A percentile compares a stretch with the other conserved stretches of the same genome.
Conservation (phyloP, 2,329 filamentous ascomycete genomes). For the Dactylellina parvicollis region DNA sequence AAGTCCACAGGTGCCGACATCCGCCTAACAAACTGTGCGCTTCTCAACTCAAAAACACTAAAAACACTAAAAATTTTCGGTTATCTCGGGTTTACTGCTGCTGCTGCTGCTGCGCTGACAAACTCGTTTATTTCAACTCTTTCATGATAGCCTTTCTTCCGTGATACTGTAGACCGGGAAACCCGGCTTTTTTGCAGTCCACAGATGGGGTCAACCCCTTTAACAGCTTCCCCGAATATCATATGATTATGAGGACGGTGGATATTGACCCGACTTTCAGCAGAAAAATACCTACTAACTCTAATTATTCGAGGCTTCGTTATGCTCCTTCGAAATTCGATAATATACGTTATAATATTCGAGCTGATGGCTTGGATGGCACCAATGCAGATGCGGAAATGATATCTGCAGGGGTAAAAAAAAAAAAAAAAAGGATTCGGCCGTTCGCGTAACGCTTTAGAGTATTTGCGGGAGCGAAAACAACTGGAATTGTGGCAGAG, state of each 20-base stretch:
- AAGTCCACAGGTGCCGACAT: neutral
- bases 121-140: neutral
- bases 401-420: constrained; percentile 38
- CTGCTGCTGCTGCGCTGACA: neutral
- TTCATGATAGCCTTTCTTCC: neutral
- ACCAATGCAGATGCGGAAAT: constrained; percentile 26
- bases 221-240: no score
- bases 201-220: neutral
- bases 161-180: neutral
- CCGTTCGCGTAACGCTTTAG: constrained; percentile 26
- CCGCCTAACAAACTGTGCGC: neutral
- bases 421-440: no score
- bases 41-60: neutral
- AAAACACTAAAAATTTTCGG: neutral
- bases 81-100: neutral
- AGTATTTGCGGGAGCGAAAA: constrained; percentile 6
- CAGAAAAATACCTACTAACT: neutral
- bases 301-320: neutral
- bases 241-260: no score
- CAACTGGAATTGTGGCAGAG: neutral
- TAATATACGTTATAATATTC: constrained; percentile 22
- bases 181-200: neutral
- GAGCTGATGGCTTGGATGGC: neutral
- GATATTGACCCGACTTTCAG: no score
- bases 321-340: constrained; percentile 28